Evolutionary conservation across 352 stramenopile species (phyloP).

Genomic region (Phytophthora citricola): DNA sequence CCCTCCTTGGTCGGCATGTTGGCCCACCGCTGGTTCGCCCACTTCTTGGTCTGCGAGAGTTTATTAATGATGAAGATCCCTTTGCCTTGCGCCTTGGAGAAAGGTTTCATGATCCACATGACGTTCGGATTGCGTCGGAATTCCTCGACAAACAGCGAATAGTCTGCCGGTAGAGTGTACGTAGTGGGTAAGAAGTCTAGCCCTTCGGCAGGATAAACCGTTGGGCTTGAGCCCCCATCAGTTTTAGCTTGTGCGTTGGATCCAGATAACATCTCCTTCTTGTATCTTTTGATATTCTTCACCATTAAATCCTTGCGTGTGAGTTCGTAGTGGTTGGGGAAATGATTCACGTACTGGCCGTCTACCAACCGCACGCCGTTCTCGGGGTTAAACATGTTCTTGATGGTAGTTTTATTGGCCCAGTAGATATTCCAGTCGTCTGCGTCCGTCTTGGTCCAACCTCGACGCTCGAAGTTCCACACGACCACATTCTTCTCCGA

Average conservation of each 20-base stretch:
- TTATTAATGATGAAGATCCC: conserved; percentile 96
- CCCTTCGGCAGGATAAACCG: conserved; percentile 21
- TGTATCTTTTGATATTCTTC: conserved; percentile 95
- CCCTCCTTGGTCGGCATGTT: conserved; percentile 84
- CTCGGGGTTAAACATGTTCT: conserved; percentile 91
- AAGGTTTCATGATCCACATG: conserved; percentile 97
- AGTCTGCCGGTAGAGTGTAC: conserved; percentile 94
- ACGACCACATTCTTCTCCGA: conserved; percentile 83
- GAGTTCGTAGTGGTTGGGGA: conserved; percentile 94
- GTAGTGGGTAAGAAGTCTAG: conserved; percentile 90
- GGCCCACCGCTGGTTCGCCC: conserved; percentile 74
- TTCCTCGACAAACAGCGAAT: conserved; percentile 94
- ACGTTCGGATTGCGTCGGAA: conserved; percentile 84
- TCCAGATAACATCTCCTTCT: conserved; percentile 55
- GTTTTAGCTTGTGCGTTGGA: not conserved
- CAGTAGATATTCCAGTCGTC: conserved; percentile 96
- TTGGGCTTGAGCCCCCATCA: not conserved
- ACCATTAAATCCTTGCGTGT: conserved; percentile 94
- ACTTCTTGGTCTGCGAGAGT: conserved; percentile 92
- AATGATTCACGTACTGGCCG: conserved; percentile 84
- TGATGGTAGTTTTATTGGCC: conserved; percentile 90
- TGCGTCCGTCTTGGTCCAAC: conserved; percentile 82
- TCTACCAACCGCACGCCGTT: conserved; percentile 67
- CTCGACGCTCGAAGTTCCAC: conserved; percentile 86
- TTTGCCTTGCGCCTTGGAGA: conserved; percentile 89